These are phyloP conservation scores for Allomyces arbusculus DNA, from an alignment of 192 early-diverging fungal genomes.

Conservation along the genomic window DNA sequence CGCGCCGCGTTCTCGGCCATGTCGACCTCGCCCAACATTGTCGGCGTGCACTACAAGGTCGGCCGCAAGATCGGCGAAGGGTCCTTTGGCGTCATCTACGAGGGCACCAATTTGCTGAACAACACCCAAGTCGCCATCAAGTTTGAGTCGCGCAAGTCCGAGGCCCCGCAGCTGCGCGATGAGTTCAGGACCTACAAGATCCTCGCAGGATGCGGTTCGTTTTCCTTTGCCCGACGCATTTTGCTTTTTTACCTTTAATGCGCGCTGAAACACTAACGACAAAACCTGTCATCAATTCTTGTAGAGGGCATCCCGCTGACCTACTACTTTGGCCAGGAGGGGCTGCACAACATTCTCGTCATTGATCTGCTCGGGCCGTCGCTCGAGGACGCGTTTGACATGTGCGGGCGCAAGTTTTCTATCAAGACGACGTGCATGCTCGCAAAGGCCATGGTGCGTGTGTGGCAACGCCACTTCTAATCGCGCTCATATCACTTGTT, in stretches of 20 bases:
- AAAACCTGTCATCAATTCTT: background rate
- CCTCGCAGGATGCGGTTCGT: conserved; percentile 33
- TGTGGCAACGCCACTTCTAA: background rate
- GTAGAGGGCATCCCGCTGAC: conserved; percentile 69
- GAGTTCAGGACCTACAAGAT: conserved; percentile 93
- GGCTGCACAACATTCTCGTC: conserved; percentile 82
- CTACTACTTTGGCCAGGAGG: conserved; percentile 94
- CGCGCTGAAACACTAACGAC: background rate
- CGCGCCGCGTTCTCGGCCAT: background rate
- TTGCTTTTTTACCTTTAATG: background rate
- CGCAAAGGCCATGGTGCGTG: conserved; percentile 74
- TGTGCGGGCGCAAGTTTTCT: conserved; percentile 73
- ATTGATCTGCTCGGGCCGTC: conserved; percentile 85
- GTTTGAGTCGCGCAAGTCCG: conserved; percentile 90
- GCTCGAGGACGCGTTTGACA: conserved; percentile 91
- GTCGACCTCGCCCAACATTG: conserved; percentile 48
- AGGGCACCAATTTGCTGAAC: conserved; percentile 77
- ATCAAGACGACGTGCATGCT: conserved; percentile 91
- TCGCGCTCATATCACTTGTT: background rate
- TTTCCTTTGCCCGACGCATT: background rate
- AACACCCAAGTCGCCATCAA: conserved; percentile 91
- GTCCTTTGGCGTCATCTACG: conserved; percentile 95
- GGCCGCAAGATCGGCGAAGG: conserved; percentile 95
- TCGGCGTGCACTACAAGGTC: conserved; percentile 89
- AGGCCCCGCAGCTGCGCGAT: conserved; percentile 89